Base-by-base conservation (phyloP, 805 yeast species). In the Metschnikowia hibisci region DNA sequence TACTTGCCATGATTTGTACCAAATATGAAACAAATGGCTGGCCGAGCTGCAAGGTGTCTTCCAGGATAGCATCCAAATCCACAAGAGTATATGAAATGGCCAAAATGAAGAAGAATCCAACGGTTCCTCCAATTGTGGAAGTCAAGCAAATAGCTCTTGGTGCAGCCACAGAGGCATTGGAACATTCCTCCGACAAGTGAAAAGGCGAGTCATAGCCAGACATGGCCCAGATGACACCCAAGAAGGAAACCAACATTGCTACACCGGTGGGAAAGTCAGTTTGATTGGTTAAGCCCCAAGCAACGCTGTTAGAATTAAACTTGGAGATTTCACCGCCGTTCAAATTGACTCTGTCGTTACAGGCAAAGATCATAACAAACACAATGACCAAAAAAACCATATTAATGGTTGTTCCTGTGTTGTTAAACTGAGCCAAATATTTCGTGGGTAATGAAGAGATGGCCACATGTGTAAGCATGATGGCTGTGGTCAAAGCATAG, bases 131-230 rank as follows among this genome's bases (percentile, higher is more conserved):
- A 36, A 71, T 61, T 10, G 71, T 54, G 7, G 81, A 69, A 13
- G 84, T 80, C 60, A 80, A 60, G 15, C 80, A 78, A 51, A 82
- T 81, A 23, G 86, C 85, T 46, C 73, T 70, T n/a, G 88, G 87
- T 8, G 82, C 80, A 4, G 84, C 85, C 11, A 67, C 62, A 28
- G 76, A 65, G 6, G 87, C 84, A 56, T 82, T 81, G 39, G 80
- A 64, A 51, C 83, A 77, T 55, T 83, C 89, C 62, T 82, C 90
- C n/a, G 85, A 73, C 47, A 83, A 66, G 55, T 84, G 88, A 67
- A 82, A 83, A 0, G 88, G 85, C 16, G 85, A 78, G 57, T 83
- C 88, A 56, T 80, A 84, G 18, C 87, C 88, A 34, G 83, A 74
- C 87, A 83, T 81, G 30, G 83, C 78, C 84, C 84, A 80, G 45